phyloP scores from a whole-genome alignment of 371 early-diverging fungal species.

The Circinella umbellata region DNA sequence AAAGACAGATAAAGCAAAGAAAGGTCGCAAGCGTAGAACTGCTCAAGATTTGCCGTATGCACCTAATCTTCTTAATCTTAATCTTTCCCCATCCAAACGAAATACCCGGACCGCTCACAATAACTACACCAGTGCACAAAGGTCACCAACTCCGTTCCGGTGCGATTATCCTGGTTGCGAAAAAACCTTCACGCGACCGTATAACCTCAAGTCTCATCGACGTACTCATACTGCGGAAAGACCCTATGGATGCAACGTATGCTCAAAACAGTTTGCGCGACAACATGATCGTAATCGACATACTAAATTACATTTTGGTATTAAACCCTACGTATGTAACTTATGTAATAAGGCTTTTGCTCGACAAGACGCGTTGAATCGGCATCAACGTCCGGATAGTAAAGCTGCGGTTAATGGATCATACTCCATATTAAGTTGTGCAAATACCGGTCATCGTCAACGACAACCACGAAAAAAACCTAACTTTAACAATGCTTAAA shows the following conservation, averaged over 20 bases:
- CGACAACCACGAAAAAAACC: neutral
- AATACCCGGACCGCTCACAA: neutral
- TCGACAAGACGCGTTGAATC: conserved; percentile 75
- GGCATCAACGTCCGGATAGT: conserved; percentile 44
- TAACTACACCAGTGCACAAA: conserved; percentile 5
- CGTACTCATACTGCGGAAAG: conserved; percentile 77
- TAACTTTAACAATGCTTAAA: neutral
- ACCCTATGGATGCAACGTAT: conserved; percentile 71
- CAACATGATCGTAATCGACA: conserved; percentile 88
- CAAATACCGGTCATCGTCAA: conserved; percentile 11
- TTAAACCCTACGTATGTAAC: conserved; percentile 66
- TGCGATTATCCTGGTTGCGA: conserved; percentile 56
- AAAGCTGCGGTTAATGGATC: neutral
- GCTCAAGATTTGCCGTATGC: conserved; percentile 24
- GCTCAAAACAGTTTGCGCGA: conserved; percentile 68
- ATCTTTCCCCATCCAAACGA: conserved; percentile 17
- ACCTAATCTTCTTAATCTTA: conserved; percentile 23
- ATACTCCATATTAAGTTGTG: neutral
- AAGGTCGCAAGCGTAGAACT: conserved; percentile 3
- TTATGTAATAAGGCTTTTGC: conserved; percentile 78
- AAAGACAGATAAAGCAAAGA: neutral
- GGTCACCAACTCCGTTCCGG: conserved; percentile 15
- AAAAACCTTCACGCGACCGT: conserved; percentile 80
- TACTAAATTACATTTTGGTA: conserved; percentile 66
- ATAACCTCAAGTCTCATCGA: conserved; percentile 84